Conservation (phyloP, 768 basidiomycete species). For the Agaricus bisporus region DNA sequence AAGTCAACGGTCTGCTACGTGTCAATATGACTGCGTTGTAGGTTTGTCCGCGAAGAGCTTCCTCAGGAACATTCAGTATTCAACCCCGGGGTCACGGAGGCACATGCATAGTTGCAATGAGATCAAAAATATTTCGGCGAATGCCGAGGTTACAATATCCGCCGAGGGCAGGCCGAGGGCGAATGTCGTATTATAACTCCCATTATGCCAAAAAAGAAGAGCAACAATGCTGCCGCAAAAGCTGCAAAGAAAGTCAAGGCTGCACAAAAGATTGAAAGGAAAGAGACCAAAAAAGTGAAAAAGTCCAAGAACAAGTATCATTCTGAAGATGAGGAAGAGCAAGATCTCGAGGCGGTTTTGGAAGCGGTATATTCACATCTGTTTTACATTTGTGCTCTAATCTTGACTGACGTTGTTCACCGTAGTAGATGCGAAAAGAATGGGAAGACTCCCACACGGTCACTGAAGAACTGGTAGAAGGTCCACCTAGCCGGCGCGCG, state of each 20-base stretch:
- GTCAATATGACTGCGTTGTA: no score
- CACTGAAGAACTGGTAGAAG: conserved; percentile 80
- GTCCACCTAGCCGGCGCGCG: conserved; percentile 76
- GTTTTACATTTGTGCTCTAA: conserved; percentile 1
- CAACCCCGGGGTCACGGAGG: no score
- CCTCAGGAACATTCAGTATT: no score
- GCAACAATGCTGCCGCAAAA: conserved; percentile 37
- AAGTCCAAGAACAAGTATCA: conserved; percentile 24
- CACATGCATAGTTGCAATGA: not conserved
- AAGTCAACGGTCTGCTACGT: no score
- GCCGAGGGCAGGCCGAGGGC: not conserved
- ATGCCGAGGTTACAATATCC: not conserved
- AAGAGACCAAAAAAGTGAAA: conserved; percentile 58
- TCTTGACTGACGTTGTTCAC: not conserved
- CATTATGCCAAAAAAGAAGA: conserved; percentile 52
- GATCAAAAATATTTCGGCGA: not conserved
- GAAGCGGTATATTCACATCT: conserved; percentile 49
- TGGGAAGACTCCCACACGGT: conserved; percentile 80
- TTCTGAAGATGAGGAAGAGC: conserved; percentile 35
- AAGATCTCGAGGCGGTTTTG: conserved; percentile 80
- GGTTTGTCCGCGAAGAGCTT: no score
- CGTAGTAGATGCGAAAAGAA: conserved; percentile 69
- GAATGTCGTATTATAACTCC: no score
- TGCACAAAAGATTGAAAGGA: conserved; percentile 60
- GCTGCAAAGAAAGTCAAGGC: conserved; percentile 64